phyloP scores from a whole-genome alignment of 768 basidiomycete species.

The Lentinula sp. region DNA sequence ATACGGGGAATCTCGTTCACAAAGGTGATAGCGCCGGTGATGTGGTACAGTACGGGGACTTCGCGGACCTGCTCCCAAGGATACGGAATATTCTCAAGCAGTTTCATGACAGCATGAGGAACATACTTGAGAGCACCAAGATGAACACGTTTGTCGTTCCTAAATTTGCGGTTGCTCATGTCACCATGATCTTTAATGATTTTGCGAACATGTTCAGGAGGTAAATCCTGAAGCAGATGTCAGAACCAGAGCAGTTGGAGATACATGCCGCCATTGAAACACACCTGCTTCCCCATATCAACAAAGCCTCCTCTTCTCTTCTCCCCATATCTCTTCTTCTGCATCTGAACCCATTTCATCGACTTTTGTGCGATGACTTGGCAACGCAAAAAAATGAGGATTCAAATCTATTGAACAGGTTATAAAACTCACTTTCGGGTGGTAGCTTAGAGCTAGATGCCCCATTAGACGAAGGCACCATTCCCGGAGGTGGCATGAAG shows the following conservation, averaged over 20 bases:
- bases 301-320: constrained; percentile 86
- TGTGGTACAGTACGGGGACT: constrained; percentile 97
- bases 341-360: constrained; percentile 94
- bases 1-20: constrained; percentile 97
- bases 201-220: constrained; percentile 97
- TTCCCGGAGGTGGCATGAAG: constrained; percentile 40
- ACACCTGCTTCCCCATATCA: constrained; percentile 90
- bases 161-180: constrained; percentile 99
- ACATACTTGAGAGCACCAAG: constrained; percentile 98
- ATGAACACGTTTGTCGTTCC: constrained; percentile 99
- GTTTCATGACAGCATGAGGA: constrained; percentile 98
- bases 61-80: constrained; percentile 99
- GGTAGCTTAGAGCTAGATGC: constrained; percentile 39
- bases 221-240: constrained; percentile 61
- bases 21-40: constrained; percentile 98
- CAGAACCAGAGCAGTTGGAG: constrained; percentile 14
- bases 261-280: constrained; percentile 14
- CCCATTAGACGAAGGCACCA: constrained; percentile 31
- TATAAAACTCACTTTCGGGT: constrained; percentile 32
- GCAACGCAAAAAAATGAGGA: constrained; percentile 13
- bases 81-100: constrained; percentile 95
- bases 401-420: constrained; percentile 6
- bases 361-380: constrained; percentile 81
- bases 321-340: constrained; percentile 87
- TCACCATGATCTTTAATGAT: constrained; percentile 99